Conservation (phyloP, 345 rosid genomes). For the Excoecaria cochinchinensis region DNA sequence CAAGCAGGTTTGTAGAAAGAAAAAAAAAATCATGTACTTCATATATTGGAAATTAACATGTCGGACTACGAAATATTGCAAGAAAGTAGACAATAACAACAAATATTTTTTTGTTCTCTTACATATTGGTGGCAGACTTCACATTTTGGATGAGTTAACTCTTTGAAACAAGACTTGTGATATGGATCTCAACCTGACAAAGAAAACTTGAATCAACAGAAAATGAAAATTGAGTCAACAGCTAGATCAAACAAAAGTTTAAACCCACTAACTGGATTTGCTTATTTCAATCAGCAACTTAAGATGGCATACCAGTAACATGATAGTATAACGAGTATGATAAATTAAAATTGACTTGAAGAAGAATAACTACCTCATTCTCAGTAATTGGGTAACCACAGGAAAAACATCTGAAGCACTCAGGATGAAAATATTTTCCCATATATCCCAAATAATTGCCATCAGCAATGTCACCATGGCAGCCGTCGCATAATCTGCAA, state of each 20-base stretch:
- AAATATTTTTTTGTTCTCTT: constrained; percentile 34
- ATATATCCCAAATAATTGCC: constrained; percentile 81
- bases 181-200: constrained; percentile 68
- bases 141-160: constrained; percentile 88
- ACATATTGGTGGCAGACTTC: constrained; percentile 94
- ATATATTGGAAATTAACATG: too few relatives aligned
- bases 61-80: too few relatives aligned
- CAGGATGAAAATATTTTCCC: constrained; percentile 85
- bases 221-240: constrained; percentile 30
- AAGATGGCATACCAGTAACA: too few relatives aligned
- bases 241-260: not conserved
- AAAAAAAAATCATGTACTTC: too few relatives aligned
- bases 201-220: constrained; percentile 70
- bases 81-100: too few relatives aligned
- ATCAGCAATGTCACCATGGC: constrained; percentile 58
- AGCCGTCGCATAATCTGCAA: constrained; percentile 74
- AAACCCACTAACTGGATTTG: too few relatives aligned
- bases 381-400: constrained; percentile 75
- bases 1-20: too few relatives aligned
- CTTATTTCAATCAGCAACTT: too few relatives aligned
- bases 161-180: constrained; percentile 91
- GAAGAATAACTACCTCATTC: constrained; percentile 53
- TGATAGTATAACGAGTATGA: too few relatives aligned
- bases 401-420: constrained; percentile 75
- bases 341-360: not conserved